Evolutionary conservation across 2,329 filamentous ascomycete genomes (phyloP).

Genomic region (Microcyclospora tardicrescens): DNA sequence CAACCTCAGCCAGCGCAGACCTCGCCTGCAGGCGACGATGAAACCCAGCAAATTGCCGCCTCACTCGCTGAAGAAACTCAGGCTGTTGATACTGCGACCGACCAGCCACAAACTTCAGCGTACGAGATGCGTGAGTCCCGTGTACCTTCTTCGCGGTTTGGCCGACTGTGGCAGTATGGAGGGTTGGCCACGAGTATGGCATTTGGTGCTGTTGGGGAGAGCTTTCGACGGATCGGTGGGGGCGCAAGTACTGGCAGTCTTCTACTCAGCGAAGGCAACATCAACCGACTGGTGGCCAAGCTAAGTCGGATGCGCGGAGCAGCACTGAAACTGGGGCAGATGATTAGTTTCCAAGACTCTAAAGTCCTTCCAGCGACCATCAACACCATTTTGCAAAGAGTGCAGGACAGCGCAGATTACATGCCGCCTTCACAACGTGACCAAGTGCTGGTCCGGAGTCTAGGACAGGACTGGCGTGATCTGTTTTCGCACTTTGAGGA

Average conservation of each 20-base stretch:
- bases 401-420: slow-evolving; percentile 93
- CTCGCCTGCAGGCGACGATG: slow-evolving; percentile 12
- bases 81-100: slow-evolving; percentile 3
- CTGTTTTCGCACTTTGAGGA: slow-evolving; percentile 79
- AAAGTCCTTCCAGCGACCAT: slow-evolving; percentile 86
- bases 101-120: slow-evolving; percentile 8
- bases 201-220: slow-evolving; percentile 77
- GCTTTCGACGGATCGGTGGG: slow-evolving; percentile 66
- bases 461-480: slow-evolving; percentile 73
- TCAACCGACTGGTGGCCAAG: slow-evolving; percentile 85
- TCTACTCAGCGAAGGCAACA: slow-evolving; percentile 77
- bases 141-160: slow-evolving; percentile 76
- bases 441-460: slow-evolving; percentile 62
- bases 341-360: slow-evolving; percentile 95
- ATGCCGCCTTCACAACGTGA: slow-evolving; percentile 93
- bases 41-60: slow-evolving; percentile 25
- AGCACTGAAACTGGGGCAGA: slow-evolving; percentile 91
- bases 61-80: slow-evolving; percentile 20
- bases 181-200: slow-evolving; percentile 92
- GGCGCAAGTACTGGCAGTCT: slow-evolving; percentile 57
- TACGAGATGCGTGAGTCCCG: slow-evolving; percentile 77
- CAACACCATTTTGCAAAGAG: slow-evolving; percentile 78
- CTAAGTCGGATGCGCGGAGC: slow-evolving; percentile 93
- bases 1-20: slow-evolving; percentile 1
- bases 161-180: slow-evolving; percentile 87